Conservation (phyloP, 352 stramenopile genomes). For the Globisporangium paddicum region DNA sequence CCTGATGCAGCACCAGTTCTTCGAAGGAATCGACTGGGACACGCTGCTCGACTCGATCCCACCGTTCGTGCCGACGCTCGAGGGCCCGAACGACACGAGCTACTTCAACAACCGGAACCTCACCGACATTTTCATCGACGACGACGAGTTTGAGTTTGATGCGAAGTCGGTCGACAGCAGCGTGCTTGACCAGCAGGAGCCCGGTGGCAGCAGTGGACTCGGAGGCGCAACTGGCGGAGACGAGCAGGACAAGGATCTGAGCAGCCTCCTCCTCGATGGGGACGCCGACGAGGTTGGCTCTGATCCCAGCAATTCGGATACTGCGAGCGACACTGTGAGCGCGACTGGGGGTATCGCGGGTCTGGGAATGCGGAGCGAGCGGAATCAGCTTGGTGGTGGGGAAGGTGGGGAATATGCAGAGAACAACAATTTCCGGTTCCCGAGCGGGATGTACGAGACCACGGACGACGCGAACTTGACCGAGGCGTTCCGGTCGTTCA, state of each 20-base stretch:
- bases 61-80: constrained; percentile 83
- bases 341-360: neutral
- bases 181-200: neutral
- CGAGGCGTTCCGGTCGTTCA: constrained; percentile 74
- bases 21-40: constrained; percentile 76
- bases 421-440: constrained; percentile 45
- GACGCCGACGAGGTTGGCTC: neutral
- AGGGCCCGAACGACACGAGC: constrained; percentile 83
- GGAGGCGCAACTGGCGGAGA: neutral
- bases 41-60: constrained; percentile 72
- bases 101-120: constrained; percentile 90
- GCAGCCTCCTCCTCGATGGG: neutral
- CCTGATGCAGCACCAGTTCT: constrained; percentile 64
- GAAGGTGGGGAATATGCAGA: constrained; percentile 5
- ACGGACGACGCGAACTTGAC: constrained; percentile 29
- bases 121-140: constrained; percentile 82
- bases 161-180: constrained; percentile 32
- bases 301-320: constrained; percentile 5
- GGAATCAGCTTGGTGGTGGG: neutral
- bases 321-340: constrained; percentile 10
- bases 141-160: constrained; percentile 65
- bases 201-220: neutral
- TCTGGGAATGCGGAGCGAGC: constrained; percentile 9
- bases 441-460: constrained; percentile 63
- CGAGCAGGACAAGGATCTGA: constrained; percentile 1